These are phyloP conservation scores for Myrica gale DNA, from an alignment of 306 rosid species.

Conservation along the genomic window DNA sequence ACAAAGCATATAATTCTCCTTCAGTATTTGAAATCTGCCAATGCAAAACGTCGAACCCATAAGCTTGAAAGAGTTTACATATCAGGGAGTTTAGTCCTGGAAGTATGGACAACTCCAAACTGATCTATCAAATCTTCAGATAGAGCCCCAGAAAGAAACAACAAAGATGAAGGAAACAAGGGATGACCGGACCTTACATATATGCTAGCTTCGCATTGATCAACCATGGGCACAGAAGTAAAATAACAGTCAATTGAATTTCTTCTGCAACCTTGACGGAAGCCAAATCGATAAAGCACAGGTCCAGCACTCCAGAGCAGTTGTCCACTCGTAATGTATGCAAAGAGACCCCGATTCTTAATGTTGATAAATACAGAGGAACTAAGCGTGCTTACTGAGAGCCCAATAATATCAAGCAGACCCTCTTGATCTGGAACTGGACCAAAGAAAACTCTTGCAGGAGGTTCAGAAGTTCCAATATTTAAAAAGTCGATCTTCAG, in stretches of 20 bases:
- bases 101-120: slow-evolving; percentile 10
- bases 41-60: slow-evolving; percentile 12
- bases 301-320: slow-evolving; percentile 76
- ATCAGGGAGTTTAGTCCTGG: neutral
- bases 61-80: neutral
- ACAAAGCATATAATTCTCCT: slow-evolving; percentile 66
- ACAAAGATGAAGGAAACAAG: neutral
- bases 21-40: slow-evolving; percentile 67
- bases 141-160: neutral
- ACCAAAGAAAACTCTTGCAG: slow-evolving; percentile 47
- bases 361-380: slow-evolving; percentile 53
- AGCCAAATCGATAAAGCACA: slow-evolving; percentile 60
- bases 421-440: slow-evolving; percentile 42
- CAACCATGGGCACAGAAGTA: slow-evolving; percentile 62
- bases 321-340: slow-evolving; percentile 42
- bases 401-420: slow-evolving; percentile 51
- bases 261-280: slow-evolving; percentile 64
- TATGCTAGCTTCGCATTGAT: slow-evolving; percentile 74
- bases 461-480: slow-evolving; percentile 38
- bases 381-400: slow-evolving; percentile 59
- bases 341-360: slow-evolving; percentile 62
- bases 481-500: slow-evolving; percentile 47
- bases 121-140: neutral
- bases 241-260: slow-evolving; percentile 55
- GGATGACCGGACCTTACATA: slow-evolving; percentile 57